Percentiles rank a stretch among this genome's conserved stretches.
phyloP scores from a whole-genome alignment of 441 rosid genomes.

The Populus trichocarpa region DNA sequence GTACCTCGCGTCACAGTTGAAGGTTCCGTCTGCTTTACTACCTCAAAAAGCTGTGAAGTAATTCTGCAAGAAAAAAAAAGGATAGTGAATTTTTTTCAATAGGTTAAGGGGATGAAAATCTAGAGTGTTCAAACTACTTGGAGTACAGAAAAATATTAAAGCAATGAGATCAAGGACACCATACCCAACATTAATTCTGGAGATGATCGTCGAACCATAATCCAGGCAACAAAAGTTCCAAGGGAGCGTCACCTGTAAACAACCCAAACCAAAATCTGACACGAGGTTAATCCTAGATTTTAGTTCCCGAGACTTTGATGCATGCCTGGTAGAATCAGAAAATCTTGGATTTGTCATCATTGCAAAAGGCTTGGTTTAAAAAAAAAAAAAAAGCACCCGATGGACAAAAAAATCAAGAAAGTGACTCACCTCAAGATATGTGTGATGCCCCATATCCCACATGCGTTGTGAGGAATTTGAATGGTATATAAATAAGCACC shows the following conservation, averaged over 20 bases:
- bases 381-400: too few species aligned
- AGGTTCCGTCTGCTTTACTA: not conserved
- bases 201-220: not conserved
- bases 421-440: not conserved
- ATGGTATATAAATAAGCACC: not conserved
- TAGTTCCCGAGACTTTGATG: not conserved
- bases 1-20: not conserved
- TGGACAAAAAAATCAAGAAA: not conserved
- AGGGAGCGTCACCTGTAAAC: conserved; percentile 8
- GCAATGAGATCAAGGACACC: not conserved
- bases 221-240: not conserved
- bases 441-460: not conserved
- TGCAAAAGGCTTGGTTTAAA: not conserved
- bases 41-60: not conserved
- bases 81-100: not conserved
- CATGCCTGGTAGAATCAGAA: not conserved
- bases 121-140: not conserved
- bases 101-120: not conserved
- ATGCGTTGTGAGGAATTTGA: not conserved
- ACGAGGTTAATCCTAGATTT: not conserved
- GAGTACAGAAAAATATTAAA: not conserved
- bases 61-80: not conserved
- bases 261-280: not conserved
- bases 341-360: not conserved
- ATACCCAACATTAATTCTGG: not conserved